Evolutionary conservation across 352 stramenopile species (phyloP).

Genomic region (Globisporangium polare): DNA sequence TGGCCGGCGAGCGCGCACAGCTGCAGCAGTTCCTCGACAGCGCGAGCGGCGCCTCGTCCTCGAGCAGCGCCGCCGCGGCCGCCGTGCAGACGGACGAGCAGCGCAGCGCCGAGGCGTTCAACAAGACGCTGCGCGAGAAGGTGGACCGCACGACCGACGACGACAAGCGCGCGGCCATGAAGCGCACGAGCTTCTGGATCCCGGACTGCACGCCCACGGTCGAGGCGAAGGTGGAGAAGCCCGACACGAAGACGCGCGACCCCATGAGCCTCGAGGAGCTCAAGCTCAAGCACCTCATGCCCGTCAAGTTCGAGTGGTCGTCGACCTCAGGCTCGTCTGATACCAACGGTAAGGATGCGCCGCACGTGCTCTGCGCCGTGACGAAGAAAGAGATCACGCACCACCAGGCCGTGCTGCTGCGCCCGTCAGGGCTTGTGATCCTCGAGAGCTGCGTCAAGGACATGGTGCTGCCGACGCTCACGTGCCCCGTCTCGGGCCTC

Average conservation of each 20-base stretch:
- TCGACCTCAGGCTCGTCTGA: conserved; percentile 7
- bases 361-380: conserved; percentile 64
- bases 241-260: conserved; percentile 72
- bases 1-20: conserved; percentile 47
- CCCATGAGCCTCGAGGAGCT: conserved; percentile 81
- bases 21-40: conserved; percentile 54
- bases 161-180: conserved; percentile 73
- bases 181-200: conserved; percentile 85
- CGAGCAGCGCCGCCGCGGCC: conserved; percentile 5
- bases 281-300: conserved; percentile 88
- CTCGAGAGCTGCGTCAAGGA: conserved; percentile 77
- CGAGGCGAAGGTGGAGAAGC: conserved; percentile 43
- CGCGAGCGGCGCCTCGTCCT: conserved; percentile 16
- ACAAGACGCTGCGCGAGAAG: conserved; percentile 63
- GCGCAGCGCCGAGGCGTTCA: conserved; percentile 2
- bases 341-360: conserved; percentile 27
- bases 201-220: conserved; percentile 71
- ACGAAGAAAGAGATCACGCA: conserved; percentile 85
- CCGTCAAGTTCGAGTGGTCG: conserved; percentile 79
- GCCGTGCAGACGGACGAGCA: conserved; percentile 1
- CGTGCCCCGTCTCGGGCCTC: conserved; percentile 74
- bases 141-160: conserved; percentile 71
- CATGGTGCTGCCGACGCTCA: conserved; percentile 85
- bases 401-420: conserved; percentile 67
- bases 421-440: conserved; percentile 76